Evolutionary conservation across 225 moss, liverwort and hornwort species (phyloP).

Genomic region (Rhytidiadelphus loreus): DNA sequence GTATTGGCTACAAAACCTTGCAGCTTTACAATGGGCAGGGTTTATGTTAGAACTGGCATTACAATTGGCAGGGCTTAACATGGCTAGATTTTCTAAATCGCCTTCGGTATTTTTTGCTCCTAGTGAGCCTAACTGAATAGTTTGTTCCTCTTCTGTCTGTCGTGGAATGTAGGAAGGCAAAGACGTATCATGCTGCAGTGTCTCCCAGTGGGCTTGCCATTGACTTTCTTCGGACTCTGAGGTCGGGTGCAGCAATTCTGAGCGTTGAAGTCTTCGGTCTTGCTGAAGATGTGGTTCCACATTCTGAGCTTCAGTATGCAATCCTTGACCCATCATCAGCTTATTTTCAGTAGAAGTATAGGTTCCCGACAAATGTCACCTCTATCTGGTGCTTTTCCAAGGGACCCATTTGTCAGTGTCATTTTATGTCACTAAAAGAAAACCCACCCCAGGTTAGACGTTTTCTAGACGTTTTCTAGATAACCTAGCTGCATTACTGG

Average conservation of each 20-base stretch:
- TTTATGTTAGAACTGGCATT: background rate
- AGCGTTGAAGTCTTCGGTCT: slow-evolving; percentile 75
- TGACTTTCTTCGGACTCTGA: slow-evolving; percentile 51
- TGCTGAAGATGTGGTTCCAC: slow-evolving; percentile 50
- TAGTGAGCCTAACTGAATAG: background rate
- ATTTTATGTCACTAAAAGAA: background rate
- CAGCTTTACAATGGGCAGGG: background rate
- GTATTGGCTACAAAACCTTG: background rate
- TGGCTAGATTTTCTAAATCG: background rate
- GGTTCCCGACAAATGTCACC: background rate
- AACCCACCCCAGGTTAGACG: no score
- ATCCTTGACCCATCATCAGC: background rate
- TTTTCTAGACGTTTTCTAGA: no score
- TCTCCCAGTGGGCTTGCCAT: slow-evolving; percentile 65
- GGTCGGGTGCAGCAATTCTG: slow-evolving; percentile 45
- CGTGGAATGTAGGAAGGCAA: slow-evolving; percentile 47
- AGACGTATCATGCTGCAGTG: slow-evolving; percentile 78
- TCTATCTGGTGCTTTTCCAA: background rate
- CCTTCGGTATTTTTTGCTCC: background rate
- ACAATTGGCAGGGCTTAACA: background rate
- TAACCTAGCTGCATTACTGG: background rate
- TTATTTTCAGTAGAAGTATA: background rate
- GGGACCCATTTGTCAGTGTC: background rate
- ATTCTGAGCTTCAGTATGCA: slow-evolving; percentile 59
- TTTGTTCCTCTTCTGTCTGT: background rate